These are phyloP conservation scores for Boletellus deceptivus DNA, from an alignment of 1,284 basidiomycete genomes.

Conservation along the genomic window DNA sequence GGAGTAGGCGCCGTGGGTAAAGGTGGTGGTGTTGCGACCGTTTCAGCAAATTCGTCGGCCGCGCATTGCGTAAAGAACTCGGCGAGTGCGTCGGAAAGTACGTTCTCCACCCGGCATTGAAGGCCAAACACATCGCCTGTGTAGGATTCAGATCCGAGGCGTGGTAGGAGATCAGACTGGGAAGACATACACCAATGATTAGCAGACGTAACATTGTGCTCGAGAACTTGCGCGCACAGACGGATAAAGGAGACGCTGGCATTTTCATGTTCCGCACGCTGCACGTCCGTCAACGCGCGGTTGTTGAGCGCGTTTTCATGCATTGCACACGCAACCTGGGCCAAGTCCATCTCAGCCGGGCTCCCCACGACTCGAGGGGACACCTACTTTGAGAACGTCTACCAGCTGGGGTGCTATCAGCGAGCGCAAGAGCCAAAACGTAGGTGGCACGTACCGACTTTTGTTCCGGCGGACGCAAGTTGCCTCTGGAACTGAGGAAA, in stretches of 20 bases:
- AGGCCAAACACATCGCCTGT: slow-evolving; percentile 17
- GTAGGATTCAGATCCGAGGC: neutral
- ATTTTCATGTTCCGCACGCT: slow-evolving; percentile 13
- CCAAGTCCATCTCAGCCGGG: slow-evolving; percentile 1
- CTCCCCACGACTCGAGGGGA: neutral
- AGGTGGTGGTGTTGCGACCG: neutral
- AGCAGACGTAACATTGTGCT: neutral
- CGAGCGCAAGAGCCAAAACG: neutral
- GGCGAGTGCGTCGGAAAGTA: neutral
- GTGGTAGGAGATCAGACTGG: neutral
- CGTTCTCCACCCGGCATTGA: slow-evolving; percentile 3
- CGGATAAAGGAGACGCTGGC: slow-evolving; percentile 8
- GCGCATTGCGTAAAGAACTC: neutral
- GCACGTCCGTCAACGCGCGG: slow-evolving; percentile 1
- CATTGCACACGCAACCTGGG: slow-evolving; percentile 24
- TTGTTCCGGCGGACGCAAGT: slow-evolving; percentile 13
- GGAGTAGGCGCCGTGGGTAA: neutral
- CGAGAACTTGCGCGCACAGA: slow-evolving; percentile 12
- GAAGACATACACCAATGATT: slow-evolving; percentile 18
- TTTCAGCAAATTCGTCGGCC: neutral
- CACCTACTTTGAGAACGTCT: slow-evolving; percentile 21
- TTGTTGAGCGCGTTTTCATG: slow-evolving; percentile 25
- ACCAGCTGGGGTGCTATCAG: slow-evolving; percentile 18
- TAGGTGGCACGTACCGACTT: slow-evolving; percentile 4
- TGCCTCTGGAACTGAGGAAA: slow-evolving; percentile 12